phyloP scores from a whole-genome alignment of 768 basidiomycete species.

The Boletus sp. region DNA sequence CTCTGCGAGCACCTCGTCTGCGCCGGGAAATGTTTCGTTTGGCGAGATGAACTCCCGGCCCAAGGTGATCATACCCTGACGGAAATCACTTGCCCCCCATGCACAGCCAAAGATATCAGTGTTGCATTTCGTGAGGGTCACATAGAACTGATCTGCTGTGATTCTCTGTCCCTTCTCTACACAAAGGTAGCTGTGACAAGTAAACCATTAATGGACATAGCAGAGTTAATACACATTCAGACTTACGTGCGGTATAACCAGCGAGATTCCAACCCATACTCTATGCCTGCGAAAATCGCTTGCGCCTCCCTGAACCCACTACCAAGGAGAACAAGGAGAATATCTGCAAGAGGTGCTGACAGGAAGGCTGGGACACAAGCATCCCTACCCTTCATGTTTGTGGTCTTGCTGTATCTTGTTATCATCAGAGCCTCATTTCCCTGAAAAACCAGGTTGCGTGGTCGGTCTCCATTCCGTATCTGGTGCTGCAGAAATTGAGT shows the following conservation, averaged over 20 bases:
- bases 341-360: not conserved
- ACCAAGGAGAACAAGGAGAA: not conserved
- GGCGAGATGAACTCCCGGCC: slow-evolving; percentile 2
- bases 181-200: slow-evolving; percentile 1
- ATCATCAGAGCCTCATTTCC: not conserved
- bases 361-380: not conserved
- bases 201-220: not conserved
- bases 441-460: slow-evolving; percentile 1
- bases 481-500: slow-evolving; percentile 3
- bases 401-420: slow-evolving; percentile 6
- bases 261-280: not conserved
- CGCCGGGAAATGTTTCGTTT: not conserved
- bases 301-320: slow-evolving; percentile 5
- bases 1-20: not conserved
- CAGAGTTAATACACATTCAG: too few species aligned
- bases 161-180: slow-evolving; percentile 4
- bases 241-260: not conserved
- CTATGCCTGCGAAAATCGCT: not conserved
- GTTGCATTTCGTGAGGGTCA: not conserved
- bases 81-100: slow-evolving; percentile 5
- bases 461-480: not conserved
- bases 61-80: slow-evolving; percentile 5
- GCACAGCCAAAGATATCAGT: not conserved
- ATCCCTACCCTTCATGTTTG: not conserved
- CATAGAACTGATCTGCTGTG: not conserved